Evolutionary conservation across 1,139 yeast species (phyloP).

Genomic region (Scheffersomyces cryptocercus): DNA sequence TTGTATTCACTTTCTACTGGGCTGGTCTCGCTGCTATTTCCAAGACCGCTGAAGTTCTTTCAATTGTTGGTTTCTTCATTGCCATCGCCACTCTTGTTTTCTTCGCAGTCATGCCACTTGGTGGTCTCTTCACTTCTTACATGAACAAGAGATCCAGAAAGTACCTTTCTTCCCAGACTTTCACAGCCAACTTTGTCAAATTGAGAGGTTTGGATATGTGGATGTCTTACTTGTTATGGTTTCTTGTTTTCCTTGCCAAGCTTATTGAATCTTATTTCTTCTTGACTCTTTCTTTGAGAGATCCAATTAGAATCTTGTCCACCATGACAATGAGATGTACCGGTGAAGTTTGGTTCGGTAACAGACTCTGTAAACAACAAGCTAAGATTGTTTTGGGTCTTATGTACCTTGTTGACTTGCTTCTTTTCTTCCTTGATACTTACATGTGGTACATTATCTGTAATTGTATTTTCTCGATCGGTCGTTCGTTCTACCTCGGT

Average conservation of each 20-base stretch:
- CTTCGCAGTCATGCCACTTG: constrained; percentile 94
- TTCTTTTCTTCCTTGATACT: constrained; percentile 97
- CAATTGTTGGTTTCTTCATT: constrained; percentile 87
- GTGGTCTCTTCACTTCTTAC: constrained; percentile 93
- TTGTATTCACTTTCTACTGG: constrained; percentile 82
- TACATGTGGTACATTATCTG: constrained; percentile 97
- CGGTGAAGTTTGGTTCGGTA: constrained; percentile 91
- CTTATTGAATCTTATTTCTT: constrained; percentile 89
- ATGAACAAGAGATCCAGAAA: constrained; percentile 86
- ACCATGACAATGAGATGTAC: constrained; percentile 52
- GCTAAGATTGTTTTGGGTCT: constrained; percentile 85
- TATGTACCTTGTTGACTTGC: constrained; percentile 88
- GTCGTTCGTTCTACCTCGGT: constrained; percentile 97
- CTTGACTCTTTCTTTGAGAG: constrained; percentile 86
- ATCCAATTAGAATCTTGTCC: constrained; percentile 77
- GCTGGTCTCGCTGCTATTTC: constrained; percentile 71
- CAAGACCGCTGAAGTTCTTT: constrained; percentile 75
- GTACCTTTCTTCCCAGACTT: constrained; percentile 91
- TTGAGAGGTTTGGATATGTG: constrained; percentile 91
- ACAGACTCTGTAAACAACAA: constrained; percentile 75
- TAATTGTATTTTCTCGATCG: constrained; percentile 93
- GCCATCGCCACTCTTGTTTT: constrained; percentile 81
- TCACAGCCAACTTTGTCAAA: constrained; percentile 87
- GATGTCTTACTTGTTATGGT: constrained; percentile 93
- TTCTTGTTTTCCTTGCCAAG: constrained; percentile 85